Conservation (phyloP, 2,329 filamentous ascomycete species). For the Aspergillus pseudoterreus region DNA sequence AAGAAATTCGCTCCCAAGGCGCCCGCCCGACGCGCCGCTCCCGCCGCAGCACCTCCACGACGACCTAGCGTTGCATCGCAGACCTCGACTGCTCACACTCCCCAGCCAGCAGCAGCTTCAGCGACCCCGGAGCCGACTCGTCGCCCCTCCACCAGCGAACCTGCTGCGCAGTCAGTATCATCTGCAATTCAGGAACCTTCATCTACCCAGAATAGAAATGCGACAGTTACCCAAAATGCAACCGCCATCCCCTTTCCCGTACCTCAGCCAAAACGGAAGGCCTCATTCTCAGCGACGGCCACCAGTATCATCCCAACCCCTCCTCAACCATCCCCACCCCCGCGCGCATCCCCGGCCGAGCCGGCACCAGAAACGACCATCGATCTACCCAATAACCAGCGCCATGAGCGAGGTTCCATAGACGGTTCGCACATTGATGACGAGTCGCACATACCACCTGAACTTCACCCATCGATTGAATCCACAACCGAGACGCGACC, state of each 20-base stretch:
- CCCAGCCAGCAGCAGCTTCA: constrained; percentile 20
- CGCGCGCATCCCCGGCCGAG: constrained; percentile 12
- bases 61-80: constrained; percentile 40
- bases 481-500: constrained; percentile 19
- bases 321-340: constrained; percentile 16
- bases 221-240: constrained; percentile 7
- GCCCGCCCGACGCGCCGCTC: constrained; percentile 53
- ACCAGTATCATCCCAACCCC: constrained; percentile 12
- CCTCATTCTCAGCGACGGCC: constrained; percentile 19
- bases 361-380: constrained; percentile 13
- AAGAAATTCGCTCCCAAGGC: constrained; percentile 76
- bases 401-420: constrained; percentile 1
- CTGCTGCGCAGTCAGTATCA: constrained; percentile 13
- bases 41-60: constrained; percentile 31
- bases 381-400: constrained; percentile 9
- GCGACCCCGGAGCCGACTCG: constrained; percentile 14
- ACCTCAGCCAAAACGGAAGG: constrained; percentile 25
- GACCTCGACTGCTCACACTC: constrained; percentile 21
- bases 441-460: neutral
- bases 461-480: constrained; percentile 2
- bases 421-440: constrained; percentile 9
- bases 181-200: neutral
- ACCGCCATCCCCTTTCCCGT: constrained; percentile 23
- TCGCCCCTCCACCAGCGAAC: constrained; percentile 8
- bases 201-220: neutral